Evolutionary conservation across 2,329 filamentous ascomycete species (phyloP).

Genomic region (Zalaria obscura): DNA sequence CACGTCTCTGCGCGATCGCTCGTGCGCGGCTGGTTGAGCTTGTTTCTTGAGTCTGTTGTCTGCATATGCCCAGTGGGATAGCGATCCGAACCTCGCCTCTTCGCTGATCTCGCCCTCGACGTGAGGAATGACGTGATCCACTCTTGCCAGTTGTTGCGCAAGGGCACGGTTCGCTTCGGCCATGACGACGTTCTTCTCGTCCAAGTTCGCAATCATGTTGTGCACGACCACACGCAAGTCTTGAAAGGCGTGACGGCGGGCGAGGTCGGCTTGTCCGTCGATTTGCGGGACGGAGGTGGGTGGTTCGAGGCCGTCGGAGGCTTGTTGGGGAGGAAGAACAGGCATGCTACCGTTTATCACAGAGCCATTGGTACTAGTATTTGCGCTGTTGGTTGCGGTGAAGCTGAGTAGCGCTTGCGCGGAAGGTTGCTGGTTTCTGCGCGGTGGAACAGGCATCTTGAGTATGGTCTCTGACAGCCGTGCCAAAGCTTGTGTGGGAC

Average conservation of each 20-base stretch:
- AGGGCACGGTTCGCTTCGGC: slow-evolving; percentile 84
- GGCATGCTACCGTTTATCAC: slow-evolving; percentile 19
- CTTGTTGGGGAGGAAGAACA: slow-evolving; percentile 2
- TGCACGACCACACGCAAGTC: slow-evolving; percentile 65
- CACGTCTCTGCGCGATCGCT: slow-evolving; percentile 65
- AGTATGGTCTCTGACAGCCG: slow-evolving; percentile 55
- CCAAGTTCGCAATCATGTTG: slow-evolving; percentile 77
- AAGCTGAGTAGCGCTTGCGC: slow-evolving; percentile 19
- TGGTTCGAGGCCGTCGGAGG: slow-evolving; percentile 5
- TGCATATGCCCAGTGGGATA: slow-evolving; percentile 89
- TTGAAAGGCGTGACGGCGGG: slow-evolving; percentile 60
- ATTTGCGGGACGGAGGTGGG: slow-evolving; percentile 5
- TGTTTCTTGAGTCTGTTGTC: slow-evolving; percentile 52
- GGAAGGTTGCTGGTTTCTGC: slow-evolving; percentile 9
- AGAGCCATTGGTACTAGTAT: slow-evolving; percentile 22
- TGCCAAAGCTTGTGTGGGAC: slow-evolving; percentile 69
- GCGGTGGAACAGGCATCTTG: slow-evolving; percentile 28
- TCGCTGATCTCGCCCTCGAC: slow-evolving; percentile 85
- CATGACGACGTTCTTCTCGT: slow-evolving; percentile 96
- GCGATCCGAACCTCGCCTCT: slow-evolving; percentile 83
- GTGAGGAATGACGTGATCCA: slow-evolving; percentile 77
- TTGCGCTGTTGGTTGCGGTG: slow-evolving; percentile 24
- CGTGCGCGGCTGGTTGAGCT: slow-evolving; percentile 41
- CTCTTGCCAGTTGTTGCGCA: slow-evolving; percentile 66
- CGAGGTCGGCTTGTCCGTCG: slow-evolving; percentile 38